Conservation (phyloP, 495 filamentous ascomycete genomes). For the Annulohypoxylon stygium region DNA sequence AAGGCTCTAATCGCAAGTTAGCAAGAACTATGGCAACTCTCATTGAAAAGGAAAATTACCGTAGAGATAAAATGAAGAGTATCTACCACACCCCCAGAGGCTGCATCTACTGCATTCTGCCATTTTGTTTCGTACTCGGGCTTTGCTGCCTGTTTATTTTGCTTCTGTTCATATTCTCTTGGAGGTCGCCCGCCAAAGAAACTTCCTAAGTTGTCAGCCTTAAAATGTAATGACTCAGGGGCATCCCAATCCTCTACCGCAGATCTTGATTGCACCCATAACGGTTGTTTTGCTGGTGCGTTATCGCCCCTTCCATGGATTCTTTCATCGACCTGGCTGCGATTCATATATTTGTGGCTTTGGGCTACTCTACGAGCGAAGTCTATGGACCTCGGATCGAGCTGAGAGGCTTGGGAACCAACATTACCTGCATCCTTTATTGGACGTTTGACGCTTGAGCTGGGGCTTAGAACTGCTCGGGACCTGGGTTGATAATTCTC, state of each 20-base stretch:
- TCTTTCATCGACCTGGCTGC: not conserved
- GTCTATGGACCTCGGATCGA: constrained; percentile 30
- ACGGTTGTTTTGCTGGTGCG: not conserved
- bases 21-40: not conserved
- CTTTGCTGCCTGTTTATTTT: not conserved
- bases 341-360: constrained; percentile 10
- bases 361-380: constrained; percentile 31
- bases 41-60: constrained; percentile 6
- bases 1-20: constrained; percentile 24
- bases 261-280: constrained; percentile 6
- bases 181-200: not conserved
- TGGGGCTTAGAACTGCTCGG: constrained; percentile 10
- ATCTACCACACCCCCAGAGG: constrained; percentile 35
- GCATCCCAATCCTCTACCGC: not conserved
- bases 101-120: constrained; percentile 37
- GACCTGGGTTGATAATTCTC: constrained; percentile 1
- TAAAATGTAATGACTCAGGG: not conserved
- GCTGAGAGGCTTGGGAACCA: constrained; percentile 8
- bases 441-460: constrained; percentile 9
- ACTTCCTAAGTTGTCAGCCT: not conserved
- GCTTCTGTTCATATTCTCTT: not conserved
- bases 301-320: not conserved
- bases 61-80: constrained; percentile 38
- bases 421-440: constrained; percentile 4
- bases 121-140: constrained; percentile 25